A percentile compares a stretch with the other conserved stretches of the same genome.
phyloP scores from a whole-genome alignment of 306 rosid species.

The Vachellia pachyceras region DNA sequence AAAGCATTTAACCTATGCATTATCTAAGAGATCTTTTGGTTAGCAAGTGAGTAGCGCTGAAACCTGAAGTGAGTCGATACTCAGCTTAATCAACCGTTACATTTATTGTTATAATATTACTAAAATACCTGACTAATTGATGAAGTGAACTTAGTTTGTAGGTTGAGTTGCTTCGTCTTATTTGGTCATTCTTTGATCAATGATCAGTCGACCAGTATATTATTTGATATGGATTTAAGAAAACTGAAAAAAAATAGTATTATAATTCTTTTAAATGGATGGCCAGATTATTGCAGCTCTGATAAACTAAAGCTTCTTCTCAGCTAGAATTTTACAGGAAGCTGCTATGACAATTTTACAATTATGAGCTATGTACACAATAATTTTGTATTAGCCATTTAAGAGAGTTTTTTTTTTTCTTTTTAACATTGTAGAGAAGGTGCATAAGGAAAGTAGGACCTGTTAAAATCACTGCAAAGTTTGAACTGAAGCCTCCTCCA shows the following conservation, averaged over 20 bases:
- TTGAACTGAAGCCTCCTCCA: conserved; percentile 9
- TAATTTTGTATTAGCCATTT: not conserved
- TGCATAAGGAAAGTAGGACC: not conserved
- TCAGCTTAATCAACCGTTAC: not conserved
- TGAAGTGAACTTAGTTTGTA: not conserved
- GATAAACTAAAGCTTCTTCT: not conserved
- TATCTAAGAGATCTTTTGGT: not conserved
- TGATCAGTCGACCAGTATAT: not conserved
- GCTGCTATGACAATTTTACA: not conserved
- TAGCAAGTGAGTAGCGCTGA: not conserved
- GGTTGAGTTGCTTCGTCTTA: not conserved
- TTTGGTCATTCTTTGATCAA: not conserved
- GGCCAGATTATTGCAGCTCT: not conserved
- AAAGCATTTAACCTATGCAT: not conserved
- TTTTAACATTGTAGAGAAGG: not conserved
- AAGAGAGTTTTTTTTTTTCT: not conserved
- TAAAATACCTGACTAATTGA: not conserved
- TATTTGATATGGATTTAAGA: not conserved
- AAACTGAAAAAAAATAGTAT: not conserved
- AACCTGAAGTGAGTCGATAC: not conserved
- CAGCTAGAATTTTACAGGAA: not conserved
- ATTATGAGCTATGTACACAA: not conserved
- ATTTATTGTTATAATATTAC: not conserved
- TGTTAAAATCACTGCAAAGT: not conserved
- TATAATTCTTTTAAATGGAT: not conserved